These are phyloP conservation scores for Myriosclerotinia duriaeana DNA, from an alignment of 2,329 filamentous ascomycete genomes.

Conservation along the genomic window DNA sequence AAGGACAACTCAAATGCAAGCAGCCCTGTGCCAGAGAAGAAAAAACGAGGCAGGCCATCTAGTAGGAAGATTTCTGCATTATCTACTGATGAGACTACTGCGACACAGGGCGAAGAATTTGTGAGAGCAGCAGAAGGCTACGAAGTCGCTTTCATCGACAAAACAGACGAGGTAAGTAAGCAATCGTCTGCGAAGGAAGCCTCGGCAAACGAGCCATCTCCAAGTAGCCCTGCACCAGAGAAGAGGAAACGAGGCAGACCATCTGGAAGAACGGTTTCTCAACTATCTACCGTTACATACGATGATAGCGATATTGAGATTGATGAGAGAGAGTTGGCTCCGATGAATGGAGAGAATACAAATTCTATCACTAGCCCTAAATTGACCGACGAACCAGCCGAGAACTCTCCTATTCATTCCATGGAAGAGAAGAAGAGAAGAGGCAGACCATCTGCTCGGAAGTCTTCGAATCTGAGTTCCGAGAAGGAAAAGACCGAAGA, in stretches of 20 bases:
- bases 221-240: not conserved
- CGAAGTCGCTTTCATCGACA: not conserved
- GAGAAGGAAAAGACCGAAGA: not conserved
- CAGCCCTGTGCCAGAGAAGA: not conserved
- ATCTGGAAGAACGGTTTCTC: not conserved
- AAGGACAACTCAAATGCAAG: not conserved
- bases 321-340: not conserved
- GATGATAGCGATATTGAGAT: not conserved
- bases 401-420: not conserved
- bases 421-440: not conserved
- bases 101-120: not conserved
- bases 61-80: not conserved
- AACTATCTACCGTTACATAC: not conserved
- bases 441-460: not conserved
- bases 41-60: not conserved
- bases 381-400: not conserved
- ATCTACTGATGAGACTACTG: not conserved
- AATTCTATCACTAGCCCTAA: not conserved
- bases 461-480: not conserved
- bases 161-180: not conserved
- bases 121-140: not conserved
- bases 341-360: not conserved
- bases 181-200: not conserved
- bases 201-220: not conserved
- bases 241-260: constrained; percentile 3